Evolutionary conservation across 2,329 filamentous ascomycete genomes (phyloP).

Genomic region (Canariomyces notabilis): DNA sequence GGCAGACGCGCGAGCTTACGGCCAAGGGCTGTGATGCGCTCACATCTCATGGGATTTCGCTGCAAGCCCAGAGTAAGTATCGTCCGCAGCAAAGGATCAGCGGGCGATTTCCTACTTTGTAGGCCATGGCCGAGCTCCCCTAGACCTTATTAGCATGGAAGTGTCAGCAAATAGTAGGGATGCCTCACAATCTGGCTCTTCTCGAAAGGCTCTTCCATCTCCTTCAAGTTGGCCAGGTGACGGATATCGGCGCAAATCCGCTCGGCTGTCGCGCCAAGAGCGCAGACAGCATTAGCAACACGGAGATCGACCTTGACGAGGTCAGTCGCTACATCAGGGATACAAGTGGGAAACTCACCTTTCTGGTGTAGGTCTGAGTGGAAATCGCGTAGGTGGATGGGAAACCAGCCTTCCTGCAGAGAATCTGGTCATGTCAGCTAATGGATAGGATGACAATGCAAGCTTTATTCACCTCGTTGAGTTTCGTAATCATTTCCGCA

Average conservation of each 20-base stretch:
- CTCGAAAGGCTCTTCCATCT: constrained; percentile 81
- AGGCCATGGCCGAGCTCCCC: constrained; percentile 32
- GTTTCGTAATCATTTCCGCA: constrained; percentile 44
- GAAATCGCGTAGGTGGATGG: constrained; percentile 56
- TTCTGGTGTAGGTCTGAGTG: constrained; percentile 49
- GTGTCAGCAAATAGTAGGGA: background rate
- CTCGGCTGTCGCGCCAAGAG: constrained; percentile 72
- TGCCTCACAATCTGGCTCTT: constrained; percentile 61
- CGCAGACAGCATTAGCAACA: constrained; percentile 74
- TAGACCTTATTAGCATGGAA: constrained; percentile 3
- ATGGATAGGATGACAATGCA: background rate
- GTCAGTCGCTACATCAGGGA: constrained; percentile 46
- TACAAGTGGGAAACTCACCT: constrained; percentile 3
- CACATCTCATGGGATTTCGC: constrained; percentile 40
- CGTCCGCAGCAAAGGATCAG: constrained; percentile 27
- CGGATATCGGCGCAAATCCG: constrained; percentile 71
- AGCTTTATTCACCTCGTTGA: constrained; percentile 42
- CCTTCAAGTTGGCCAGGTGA: constrained; percentile 70
- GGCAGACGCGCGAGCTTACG: constrained; percentile 32
- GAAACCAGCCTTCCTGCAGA: constrained; percentile 54
- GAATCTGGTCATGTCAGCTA: constrained; percentile 20
- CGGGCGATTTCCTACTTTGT: constrained; percentile 32
- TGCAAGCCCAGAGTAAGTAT: background rate
- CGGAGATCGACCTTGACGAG: constrained; percentile 59
- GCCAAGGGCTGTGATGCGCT: constrained; percentile 42